Base-by-base conservation (phyloP, 352 stramenopile species). In the Aphanomyces euteiches region DNA sequence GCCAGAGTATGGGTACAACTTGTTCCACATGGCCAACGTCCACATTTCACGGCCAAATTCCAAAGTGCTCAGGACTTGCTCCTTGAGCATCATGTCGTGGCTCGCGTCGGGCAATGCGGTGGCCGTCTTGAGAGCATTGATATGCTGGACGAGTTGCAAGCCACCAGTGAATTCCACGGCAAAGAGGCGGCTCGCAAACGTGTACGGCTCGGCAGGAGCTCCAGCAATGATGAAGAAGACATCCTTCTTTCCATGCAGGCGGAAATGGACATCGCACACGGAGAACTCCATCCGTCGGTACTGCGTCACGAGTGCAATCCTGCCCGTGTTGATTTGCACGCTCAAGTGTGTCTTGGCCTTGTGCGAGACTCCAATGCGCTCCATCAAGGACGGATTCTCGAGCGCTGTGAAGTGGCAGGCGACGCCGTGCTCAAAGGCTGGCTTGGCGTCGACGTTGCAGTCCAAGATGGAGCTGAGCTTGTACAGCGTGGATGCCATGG, bases 31-130 rank as follows among this genome's bases (percentile, higher is more conserved):
- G 13, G 63, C 63, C 5, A 69, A 28, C 13, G 43, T 60, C 63
- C 63, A 69, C 63, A 69, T 69, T 39, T 69, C 63, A 21, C 43
- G 6, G 45, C 43, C 63, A n/a, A 69, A 69, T 17, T 28, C 36
- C 6, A 69, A n/a, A 37, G 63, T 69, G 50, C 50, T 37, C 17
- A 12, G 8, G 17, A 58, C 36, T 28, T 58, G 50, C 21, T 58
- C 50, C 50, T 58, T 58, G 7, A 58, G 50, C 50, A 58, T 58
- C 7, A 28, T 28, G 50, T 58, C 50, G 3, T 36, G 21, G 7
- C 17, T 36, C 17, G 17, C 50, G 21, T 19, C 8, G 15, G 50
- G 50, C 7, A 58, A 28, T 3, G 50, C 15, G 19, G 50, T 19
- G 17, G 50, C 7, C 17, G 50, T 19, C 50, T 58, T 58, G 50